Evolutionary conservation across 371 early-diverging fungal genomes (phyloP), one percentile per base, ranked within the genome.

Genomic region (Mortierella sp.): DNA sequence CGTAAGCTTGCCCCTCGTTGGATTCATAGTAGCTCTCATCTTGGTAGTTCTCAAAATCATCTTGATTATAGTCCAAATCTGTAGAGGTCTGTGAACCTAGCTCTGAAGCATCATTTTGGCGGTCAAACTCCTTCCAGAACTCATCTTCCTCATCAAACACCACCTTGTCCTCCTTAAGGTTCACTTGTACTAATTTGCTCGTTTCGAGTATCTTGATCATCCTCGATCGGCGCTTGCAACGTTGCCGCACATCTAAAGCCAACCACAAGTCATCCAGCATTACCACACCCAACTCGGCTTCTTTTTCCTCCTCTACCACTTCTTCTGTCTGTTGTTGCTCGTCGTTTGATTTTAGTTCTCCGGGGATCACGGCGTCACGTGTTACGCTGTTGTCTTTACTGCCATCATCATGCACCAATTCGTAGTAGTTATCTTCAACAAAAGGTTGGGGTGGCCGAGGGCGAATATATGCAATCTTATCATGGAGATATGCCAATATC

Each of bases 401-500:
- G 22, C 40, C 42, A n/a, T 59, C 40, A 40, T 9, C 26, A 23
- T 23, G 9, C 19, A 3, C 6, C 13, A 8, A 40, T 5, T 37
- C 8, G 7, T 40, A 22, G 13, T 22, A 37, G 9, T 23, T 53
- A 23, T 57, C 64, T 1, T 67, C 68, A 0, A 15, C 13, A 7
- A 13, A 29, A 0, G 35, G n/a, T 3, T n/a, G 28, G 2, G 72
- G 64, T 1, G 61, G 73, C 15, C 60, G 57, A 1, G 79, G 73
- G n/a, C 79, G 73, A 6, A 66, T 62, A 10, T 15, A 37, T 19
- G 73, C 79, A 15, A 78, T 72, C 55, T 53, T 65, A 15, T 78
- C 65, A 7, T 61, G 79, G 0, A 78, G 66, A 55, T 56, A 67
- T 1, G 0, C 56, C 10, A 66, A 34, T 3, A 45, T 60, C 26